Base-by-base conservation (phyloP, 768 basidiomycete species). In the Mycena metata region DNA sequence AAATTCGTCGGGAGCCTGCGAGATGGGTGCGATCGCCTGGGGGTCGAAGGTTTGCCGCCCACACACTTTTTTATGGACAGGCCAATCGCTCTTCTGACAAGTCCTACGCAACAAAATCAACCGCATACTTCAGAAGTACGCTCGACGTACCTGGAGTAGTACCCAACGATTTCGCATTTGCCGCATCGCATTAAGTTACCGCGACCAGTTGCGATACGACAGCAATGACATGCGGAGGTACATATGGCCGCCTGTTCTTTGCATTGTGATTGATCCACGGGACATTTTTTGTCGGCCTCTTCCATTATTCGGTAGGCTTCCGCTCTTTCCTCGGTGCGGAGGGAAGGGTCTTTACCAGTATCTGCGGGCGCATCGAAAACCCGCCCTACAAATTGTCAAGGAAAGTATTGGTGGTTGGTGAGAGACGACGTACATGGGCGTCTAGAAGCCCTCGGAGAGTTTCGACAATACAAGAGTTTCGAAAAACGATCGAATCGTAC, bases 111-210 rank as follows among this genome's bases (percentile, higher is more conserved):
- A 36, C 12, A 12, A 36, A 12, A 17, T 42, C 2, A 41, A 23
- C 21, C 2, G n/a, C 36, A 12, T 0, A 7, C 5, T 33, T n/a
- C n/a, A 9, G 19, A n/a, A 50, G 36, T 36, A 36, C 7, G 36
- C 12, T 3, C 5, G 24, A 19, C 65, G 5, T 36, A 67, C 66
- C 16, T 36, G 17, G 51, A 54, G 35, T 52, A 64, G 41, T 64
- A 64, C 23, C 62, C 21, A 8, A 64, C 62, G 5, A 36, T 11
- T 0, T 36, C 42, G 17, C 62, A 64, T 13, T 30, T 33, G 5
- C 33, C 62, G 26, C 62, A 64, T 19, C 26, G 12, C 36, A 56
- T 64, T 3, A 64, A 41, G 15, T 46, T 15, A 2, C 16, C 13
- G 8, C 30, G 52, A 19, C 17, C 54, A 15, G 21, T 47, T 12